phyloP scores from a whole-genome alignment of 1,284 basidiomycete species.

The Laetiporus sulphureus region DNA sequence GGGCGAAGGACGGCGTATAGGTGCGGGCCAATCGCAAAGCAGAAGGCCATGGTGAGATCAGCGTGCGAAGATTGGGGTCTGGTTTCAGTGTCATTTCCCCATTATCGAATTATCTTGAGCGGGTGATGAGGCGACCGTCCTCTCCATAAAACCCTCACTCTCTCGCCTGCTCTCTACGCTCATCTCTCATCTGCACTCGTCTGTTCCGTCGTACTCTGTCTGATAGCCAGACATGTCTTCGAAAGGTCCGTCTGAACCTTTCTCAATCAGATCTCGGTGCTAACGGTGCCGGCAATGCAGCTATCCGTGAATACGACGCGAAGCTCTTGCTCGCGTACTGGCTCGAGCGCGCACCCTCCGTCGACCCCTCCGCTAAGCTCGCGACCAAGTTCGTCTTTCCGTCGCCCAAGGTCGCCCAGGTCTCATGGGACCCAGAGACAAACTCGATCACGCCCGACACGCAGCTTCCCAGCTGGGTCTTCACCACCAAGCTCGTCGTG shows the following conservation, averaged over 20 bases:
- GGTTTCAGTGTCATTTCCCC: too few species aligned
- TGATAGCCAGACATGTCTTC: conserved; percentile 2
- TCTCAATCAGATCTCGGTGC: conserved; percentile 1
- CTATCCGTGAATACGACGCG: conserved; percentile 92
- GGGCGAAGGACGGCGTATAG: too few species aligned
- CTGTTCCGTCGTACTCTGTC: too few species aligned
- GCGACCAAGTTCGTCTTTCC: conserved; percentile 61
- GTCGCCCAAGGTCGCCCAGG: conserved; percentile 70
- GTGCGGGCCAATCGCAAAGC: too few species aligned
- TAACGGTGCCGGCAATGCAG: conserved; percentile 33
- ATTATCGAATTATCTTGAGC: too few species aligned
- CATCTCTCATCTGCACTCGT: too few species aligned
- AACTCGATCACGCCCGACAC: conserved; percentile 76
- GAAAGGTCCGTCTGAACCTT: neutral
- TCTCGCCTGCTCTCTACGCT: too few species aligned
- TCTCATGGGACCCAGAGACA: conserved; percentile 83
- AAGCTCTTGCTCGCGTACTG: conserved; percentile 93
- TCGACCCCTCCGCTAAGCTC: conserved; percentile 43
- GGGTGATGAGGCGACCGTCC: too few species aligned
- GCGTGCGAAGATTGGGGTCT: too few species aligned
- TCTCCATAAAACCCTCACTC: too few species aligned
- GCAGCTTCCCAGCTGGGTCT: conserved; percentile 81
- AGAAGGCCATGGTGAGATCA: too few species aligned
- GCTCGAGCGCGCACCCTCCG: conserved; percentile 79
- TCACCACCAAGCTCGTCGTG: conserved; percentile 82